Base-by-base conservation (phyloP, 148 eudicot genomes). In the Rhododendron simsii region DNA sequence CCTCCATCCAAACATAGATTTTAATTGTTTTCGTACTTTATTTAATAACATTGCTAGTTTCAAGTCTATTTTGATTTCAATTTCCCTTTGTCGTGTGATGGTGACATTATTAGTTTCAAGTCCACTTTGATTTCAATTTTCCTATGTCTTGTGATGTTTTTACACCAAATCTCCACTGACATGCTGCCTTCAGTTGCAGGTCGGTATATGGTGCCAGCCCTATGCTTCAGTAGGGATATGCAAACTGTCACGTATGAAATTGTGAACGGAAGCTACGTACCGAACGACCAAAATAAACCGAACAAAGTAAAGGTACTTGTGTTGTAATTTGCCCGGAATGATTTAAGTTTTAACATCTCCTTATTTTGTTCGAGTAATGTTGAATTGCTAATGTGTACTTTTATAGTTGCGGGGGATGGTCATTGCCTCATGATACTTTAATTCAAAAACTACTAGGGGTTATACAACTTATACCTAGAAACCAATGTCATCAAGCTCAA, bases 201-300 rank as follows among this genome's bases (percentile, higher is more conserved):
- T 87, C 71, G 77, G 11, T 84, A 88, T 81, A 82, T 86, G 65
- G 73, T 91, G 78, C 88, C 93, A 84, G 76, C 83, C 18, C 21
- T 88, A 85, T 93, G 91, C 89, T 89, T 93, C 77, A 91, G 91
- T 87, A 91, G 91, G 91, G 91, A 91, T 80, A 88, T 95, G 80
- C 97, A 95, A 87, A 94, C 98, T 9, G 74, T 91, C 44, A 26
- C 92, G 0, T 92, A 92, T 86, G 93, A 92, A 57, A 82, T 93
- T 86, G 94, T 92, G 50, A 84, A 85, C 37, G 96, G 95, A 78
- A 94, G 97, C 90, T 94, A 92, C 82, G 88, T 94, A 78, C 90
- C 92, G 16, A 86, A 82, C 79, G 85, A 87, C 77, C 89, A 88
- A 21, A 44, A 89, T 51, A 91, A 90, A 85, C 87, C 84, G 1